A percentile compares a stretch with the other conserved stretches of the same genome.
Evolutionary conservation across 2,329 filamentous ascomycete genomes (phyloP).

Genomic region (Dactylellina sp.): DNA sequence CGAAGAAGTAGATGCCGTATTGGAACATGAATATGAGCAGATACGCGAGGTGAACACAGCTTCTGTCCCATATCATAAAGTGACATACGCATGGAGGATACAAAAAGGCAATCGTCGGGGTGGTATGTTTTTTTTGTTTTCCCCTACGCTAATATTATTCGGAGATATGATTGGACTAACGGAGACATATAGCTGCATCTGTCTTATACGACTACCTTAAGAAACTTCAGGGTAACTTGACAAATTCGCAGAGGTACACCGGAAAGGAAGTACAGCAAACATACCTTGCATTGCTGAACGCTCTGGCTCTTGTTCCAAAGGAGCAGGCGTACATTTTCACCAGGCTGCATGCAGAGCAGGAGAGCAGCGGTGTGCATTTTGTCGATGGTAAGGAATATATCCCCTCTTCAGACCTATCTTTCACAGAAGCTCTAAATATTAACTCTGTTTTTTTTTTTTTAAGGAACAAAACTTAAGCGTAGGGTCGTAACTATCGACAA

Average conservation of each 20-base stretch:
- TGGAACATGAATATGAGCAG: constrained; percentile 77
- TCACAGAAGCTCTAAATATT: too few relatives aligned
- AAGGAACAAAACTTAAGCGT: constrained; percentile 69
- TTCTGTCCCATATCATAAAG: constrained; percentile 80
- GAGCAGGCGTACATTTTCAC: constrained; percentile 83
- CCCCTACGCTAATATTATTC: not conserved
- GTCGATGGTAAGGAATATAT: constrained; percentile 46
- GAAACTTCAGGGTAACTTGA: constrained; percentile 71
- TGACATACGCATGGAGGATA: constrained; percentile 89
- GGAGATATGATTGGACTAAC: constrained; percentile 11
- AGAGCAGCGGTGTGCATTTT: constrained; percentile 60
- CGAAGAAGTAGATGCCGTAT: constrained; percentile 80
- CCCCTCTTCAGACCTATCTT: too few relatives aligned
- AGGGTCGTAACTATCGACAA: constrained; percentile 87
- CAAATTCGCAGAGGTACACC: constrained; percentile 69
- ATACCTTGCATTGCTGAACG: constrained; percentile 92
- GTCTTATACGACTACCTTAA: constrained; percentile 74
- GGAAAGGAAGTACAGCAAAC: constrained; percentile 73
- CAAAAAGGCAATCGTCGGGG: constrained; percentile 84
- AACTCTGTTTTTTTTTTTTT: constrained; percentile 34
- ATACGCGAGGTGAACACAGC: constrained; percentile 74
- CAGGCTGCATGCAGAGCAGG: constrained; percentile 66
- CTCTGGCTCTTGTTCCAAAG: constrained; percentile 83
- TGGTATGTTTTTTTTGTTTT: constrained; percentile 60
- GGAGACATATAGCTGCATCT: constrained; percentile 67